Conservation (phyloP, 177 flowering plant genomes). For the Viscum album region DNA sequence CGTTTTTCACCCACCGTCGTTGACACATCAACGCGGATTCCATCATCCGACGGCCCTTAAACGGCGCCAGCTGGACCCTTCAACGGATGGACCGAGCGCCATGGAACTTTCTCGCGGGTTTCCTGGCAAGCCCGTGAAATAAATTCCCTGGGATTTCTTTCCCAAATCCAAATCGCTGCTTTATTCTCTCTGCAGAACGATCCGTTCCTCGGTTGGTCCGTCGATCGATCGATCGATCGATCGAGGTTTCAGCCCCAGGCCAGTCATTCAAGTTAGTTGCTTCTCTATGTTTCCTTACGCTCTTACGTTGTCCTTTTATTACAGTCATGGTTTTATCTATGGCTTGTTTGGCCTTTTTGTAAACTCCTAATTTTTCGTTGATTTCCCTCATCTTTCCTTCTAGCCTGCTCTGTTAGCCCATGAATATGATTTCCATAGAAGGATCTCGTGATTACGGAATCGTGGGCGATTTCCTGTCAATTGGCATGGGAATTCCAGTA, state of each 20-base stretch:
- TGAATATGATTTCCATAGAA: too few relatives aligned
- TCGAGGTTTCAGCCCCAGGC: background rate
- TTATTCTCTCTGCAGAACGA: background rate
- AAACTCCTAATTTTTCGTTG: background rate
- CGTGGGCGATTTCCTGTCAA: too few relatives aligned
- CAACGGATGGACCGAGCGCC: too few relatives aligned
- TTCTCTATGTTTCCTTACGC: background rate
- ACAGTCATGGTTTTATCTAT: background rate
- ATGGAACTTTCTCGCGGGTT: too few relatives aligned
- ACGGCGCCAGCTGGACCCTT: too few relatives aligned
- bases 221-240: background rate
- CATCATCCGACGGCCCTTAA: too few relatives aligned
- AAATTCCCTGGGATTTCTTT: background rate
- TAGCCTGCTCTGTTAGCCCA: too few relatives aligned
- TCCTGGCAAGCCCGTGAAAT: too few relatives aligned
- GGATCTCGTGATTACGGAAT: too few relatives aligned
- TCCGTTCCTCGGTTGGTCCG: background rate
- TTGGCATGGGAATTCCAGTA: too few relatives aligned
- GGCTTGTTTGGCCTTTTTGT: background rate
- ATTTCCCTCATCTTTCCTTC: background rate
- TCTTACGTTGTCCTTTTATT: background rate
- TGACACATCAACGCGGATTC: too few relatives aligned
- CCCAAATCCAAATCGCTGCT: background rate
- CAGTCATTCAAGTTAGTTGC: background rate
- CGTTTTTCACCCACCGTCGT: too few relatives aligned